phyloP scores from a whole-genome alignment of 1,284 basidiomycete species.

The Melampsora allii-populina region DNA sequence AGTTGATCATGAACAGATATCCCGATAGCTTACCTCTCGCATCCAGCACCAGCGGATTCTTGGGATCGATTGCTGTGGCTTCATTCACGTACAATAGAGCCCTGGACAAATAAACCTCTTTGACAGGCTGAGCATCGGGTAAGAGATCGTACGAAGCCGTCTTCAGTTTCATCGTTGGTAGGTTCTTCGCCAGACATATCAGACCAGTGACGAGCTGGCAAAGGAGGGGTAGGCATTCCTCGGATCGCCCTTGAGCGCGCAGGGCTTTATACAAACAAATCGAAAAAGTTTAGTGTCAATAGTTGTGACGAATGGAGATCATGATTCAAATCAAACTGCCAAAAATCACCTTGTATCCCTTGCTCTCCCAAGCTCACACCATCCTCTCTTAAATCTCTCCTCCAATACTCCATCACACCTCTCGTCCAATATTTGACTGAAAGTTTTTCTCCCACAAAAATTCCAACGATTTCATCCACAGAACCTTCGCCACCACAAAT shows the following conservation, averaged over 20 bases:
- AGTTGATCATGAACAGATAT: background rate
- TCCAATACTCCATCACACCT: constrained; percentile 40
- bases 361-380: constrained; percentile 24
- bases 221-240: constrained; percentile 33
- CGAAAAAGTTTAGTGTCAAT: background rate
- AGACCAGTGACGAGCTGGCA: constrained; percentile 24
- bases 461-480: constrained; percentile 33
- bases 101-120: constrained; percentile 6
- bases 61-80: constrained; percentile 22
- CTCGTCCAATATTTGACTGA: constrained; percentile 31
- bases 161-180: constrained; percentile 18
- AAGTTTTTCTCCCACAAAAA: constrained; percentile 30
- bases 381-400: constrained; percentile 19
- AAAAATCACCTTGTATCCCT: constrained; percentile 24
- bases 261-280: constrained; percentile 5
- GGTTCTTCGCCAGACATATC: constrained; percentile 10
- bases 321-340: background rate
- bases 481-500: constrained; percentile 31
- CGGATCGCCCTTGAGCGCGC: constrained; percentile 19
- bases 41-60: constrained; percentile 29
- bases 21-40: constrained; percentile 8
- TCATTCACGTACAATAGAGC: constrained; percentile 23
- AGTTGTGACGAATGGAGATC: background rate
- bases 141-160: constrained; percentile 18
- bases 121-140: constrained; percentile 5